Evolutionary conservation across 2,329 filamentous ascomycete species (phyloP), one percentile per base, ranked within the genome.

Genomic region (Cladosporium halotolerans): DNA sequence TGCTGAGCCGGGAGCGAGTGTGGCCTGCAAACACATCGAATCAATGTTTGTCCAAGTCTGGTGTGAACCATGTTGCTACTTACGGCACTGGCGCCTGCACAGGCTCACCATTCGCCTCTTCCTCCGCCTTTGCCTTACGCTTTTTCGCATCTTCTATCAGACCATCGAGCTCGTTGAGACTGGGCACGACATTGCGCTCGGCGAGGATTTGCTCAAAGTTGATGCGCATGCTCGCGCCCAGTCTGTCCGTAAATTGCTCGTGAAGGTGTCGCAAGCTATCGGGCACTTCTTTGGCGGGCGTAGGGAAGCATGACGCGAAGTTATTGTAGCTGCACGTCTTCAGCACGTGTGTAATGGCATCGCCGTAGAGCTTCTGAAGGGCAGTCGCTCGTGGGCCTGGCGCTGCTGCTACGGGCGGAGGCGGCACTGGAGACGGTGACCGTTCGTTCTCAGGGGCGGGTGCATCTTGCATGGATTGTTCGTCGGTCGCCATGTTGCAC

Each of bases 271-370:
- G 76, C 54, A 85, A 63, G 40, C 75, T 76, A 23, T 76, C 76
- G 1, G 80, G 77, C 9, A 79, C 79, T 60, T 82, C 73, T 60
- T 73, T 71, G 14, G 81, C 79, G 1, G 81, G 77, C 0, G 82
- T 85, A 0, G 82, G 82, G 58, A 85, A 85, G 61, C 82, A 85
- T 19, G 79, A 71, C 0, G 79, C 75, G 64, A 85, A 85, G 60
- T 83, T 84, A 45, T 73, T 70, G 64, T 82, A 79, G 9, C 76
- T 80, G 66, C 80, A 82, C 48, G 80, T 80, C 57, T 79, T 77
- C n/a, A 84, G 66, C 1, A 82, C 80, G 56, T 81, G 78, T 9
- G 75, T 73, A 18, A 84, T 73, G 13, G 82, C 81, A 55, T 81
- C 74, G 51, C 73, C 71, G 70, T 82, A 85, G 58, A 84, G 75